phyloP scores from a whole-genome alignment of 2,329 filamentous ascomycete species.

The Fusarium coicis region DNA sequence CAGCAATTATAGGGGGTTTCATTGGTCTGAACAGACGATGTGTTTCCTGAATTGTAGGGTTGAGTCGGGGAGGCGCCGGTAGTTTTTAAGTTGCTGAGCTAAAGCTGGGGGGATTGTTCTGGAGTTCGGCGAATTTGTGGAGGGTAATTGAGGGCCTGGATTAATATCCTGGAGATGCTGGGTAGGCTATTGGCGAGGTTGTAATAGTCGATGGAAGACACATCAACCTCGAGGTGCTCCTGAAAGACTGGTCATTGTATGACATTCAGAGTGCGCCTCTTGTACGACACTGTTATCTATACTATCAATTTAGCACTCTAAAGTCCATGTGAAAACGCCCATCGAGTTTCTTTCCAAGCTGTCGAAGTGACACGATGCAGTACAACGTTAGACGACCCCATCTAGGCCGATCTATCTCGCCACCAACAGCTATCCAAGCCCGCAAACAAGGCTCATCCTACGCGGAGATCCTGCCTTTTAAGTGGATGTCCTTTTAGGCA shows the following conservation, averaged over 20 bases:
- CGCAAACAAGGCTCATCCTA: background rate
- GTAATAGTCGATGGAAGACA: too few species aligned
- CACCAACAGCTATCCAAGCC: background rate
- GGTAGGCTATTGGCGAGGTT: background rate
- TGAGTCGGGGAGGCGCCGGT: background rate
- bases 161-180: background rate
- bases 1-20: background rate
- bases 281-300: background rate
- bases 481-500: background rate
- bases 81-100: background rate
- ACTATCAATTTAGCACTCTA: fast-evolving
- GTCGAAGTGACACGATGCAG: background rate
- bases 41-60: background rate
- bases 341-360: fast-evolving
- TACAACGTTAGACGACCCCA: background rate
- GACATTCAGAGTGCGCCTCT: fast-evolving
- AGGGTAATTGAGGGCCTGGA: background rate
- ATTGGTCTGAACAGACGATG: background rate
- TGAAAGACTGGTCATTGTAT: fast-evolving
- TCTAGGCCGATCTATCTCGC: background rate
- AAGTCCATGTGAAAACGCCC: fast-evolving
- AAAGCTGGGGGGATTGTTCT: too few species aligned
- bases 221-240: fast-evolving
- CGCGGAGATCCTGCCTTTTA: fast-evolving
- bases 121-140: background rate